A percentile compares a stretch with the other conserved stretches of the same genome.
phyloP scores from a whole-genome alignment of 495 filamentous ascomycete genomes.

The Penicillium steckii region DNA sequence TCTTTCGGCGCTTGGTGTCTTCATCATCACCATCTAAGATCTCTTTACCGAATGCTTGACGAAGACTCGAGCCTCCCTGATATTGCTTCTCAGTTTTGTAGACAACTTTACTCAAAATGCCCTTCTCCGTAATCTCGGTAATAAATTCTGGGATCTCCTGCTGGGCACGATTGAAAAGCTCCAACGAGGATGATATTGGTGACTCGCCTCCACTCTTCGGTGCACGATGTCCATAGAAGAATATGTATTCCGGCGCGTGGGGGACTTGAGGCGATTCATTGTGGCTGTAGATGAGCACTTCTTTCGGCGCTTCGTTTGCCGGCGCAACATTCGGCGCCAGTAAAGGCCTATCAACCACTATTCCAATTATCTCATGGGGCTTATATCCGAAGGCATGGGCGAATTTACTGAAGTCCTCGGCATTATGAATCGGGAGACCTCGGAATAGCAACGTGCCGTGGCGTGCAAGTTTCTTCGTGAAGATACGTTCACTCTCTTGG shows the following conservation, averaged over 20 bases:
- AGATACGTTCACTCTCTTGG: slow-evolving; percentile 51
- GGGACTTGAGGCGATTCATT: slow-evolving; percentile 55
- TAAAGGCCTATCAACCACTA: slow-evolving; percentile 48
- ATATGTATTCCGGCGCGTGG: slow-evolving; percentile 53
- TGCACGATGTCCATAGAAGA: slow-evolving; percentile 45
- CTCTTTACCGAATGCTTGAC: slow-evolving; percentile 51
- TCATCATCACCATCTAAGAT: slow-evolving; percentile 45
- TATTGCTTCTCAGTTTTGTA: slow-evolving; percentile 48
- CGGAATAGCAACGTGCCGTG: slow-evolving; percentile 37
- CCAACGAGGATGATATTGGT: slow-evolving; percentile 50
- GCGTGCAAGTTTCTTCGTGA: slow-evolving; percentile 60
- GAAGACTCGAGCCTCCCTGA: slow-evolving; percentile 48
- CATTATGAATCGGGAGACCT: slow-evolving; percentile 30
- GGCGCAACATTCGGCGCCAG: slow-evolving; percentile 53
- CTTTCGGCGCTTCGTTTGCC: slow-evolving; percentile 52
- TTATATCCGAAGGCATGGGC: slow-evolving; percentile 53
- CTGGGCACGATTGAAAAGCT: slow-evolving; percentile 48
- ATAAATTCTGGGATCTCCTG: slow-evolving; percentile 50
- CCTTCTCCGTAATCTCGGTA: slow-evolving; percentile 43
- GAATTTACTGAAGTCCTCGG: slow-evolving; percentile 48
- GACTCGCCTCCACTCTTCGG: slow-evolving; percentile 48
- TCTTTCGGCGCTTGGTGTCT: slow-evolving; percentile 40
- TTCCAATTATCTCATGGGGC: slow-evolving; percentile 56
- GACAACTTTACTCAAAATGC: slow-evolving; percentile 40
- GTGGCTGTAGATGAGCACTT: slow-evolving; percentile 51